Evolutionary conservation across 495 filamentous ascomycete genomes (phyloP), one percentile per base, ranked within the genome.

Genomic region (Tuber aestivum): DNA sequence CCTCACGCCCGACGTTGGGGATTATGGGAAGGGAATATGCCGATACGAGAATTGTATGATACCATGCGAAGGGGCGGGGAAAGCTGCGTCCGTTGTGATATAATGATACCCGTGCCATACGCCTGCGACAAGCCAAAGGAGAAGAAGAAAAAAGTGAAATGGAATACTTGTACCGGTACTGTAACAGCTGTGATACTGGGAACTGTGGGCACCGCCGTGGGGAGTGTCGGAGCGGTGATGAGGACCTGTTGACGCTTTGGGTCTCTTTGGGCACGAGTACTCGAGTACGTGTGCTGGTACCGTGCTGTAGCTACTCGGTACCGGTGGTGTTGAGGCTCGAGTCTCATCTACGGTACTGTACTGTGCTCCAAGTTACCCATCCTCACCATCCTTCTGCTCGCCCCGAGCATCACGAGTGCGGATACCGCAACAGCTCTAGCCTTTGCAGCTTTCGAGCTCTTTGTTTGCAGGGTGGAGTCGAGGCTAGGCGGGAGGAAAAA

Each of bases 31-130:
- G 72, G 76, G 68, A 48, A 76, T 70, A 74, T 78, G 77, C 69
- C 77, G 77, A 79, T 75, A 79, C 32, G 41, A 78, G 76, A 78
- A 68, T 41, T 79, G 70, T 18, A 41, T 12, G 41, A 41, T 41
- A 40, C 38, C 50, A 44, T 50, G 72, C 44, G 71, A 78, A 78
- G 75, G 42, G 70, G 75, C 27, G 44, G 68, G 42, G 70, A 76
- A 72, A 45, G 70, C 61, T 77, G 70, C 42, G 72, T 40, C 38
- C 69, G 44, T 41, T 70, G 32, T 69, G 18, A 69, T 74, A 27
- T 40, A 74, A 14, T 70, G 41, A 38, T 69, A 32, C 56, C 56
- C 56, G 56, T 65, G 56, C 56, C n/a, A 65, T 65, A 27, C 10
- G 14, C 3, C 56, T 27, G 56, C 56, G 56, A 65, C 56, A 32